A percentile compares a stretch with the other conserved stretches of the same genome.
phyloP scores from a whole-genome alignment of 1,284 basidiomycete species.

The Cryptococcus wingfieldii region DNA sequence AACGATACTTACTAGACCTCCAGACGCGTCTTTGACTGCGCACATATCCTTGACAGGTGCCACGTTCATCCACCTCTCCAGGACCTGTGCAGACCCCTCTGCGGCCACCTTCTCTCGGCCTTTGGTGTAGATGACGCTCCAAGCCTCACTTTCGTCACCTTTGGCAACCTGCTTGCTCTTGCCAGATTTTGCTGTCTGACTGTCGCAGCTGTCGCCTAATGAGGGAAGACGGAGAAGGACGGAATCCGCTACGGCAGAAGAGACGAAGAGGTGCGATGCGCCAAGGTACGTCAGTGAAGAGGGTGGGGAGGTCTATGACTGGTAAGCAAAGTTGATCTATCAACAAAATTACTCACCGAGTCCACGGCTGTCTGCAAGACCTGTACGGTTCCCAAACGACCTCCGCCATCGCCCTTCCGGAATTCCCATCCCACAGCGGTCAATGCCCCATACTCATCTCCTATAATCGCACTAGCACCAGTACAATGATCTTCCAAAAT shows the following conservation, averaged over 20 bases:
- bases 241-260: slow-evolving; percentile 78
- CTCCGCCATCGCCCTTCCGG: slow-evolving; percentile 25
- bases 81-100: slow-evolving; percentile 51
- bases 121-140: slow-evolving; percentile 28
- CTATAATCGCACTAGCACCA: slow-evolving; percentile 60
- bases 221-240: slow-evolving; percentile 59
- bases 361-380: slow-evolving; percentile 68
- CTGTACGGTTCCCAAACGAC: slow-evolving; percentile 41
- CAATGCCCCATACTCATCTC: slow-evolving; percentile 72
- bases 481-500: slow-evolving; percentile 14
- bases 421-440: slow-evolving; percentile 60
- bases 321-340: slow-evolving; percentile 1
- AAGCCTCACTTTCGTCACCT: slow-evolving; percentile 52
- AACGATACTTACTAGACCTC: slow-evolving; percentile 61
- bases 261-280: slow-evolving; percentile 68
- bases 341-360: slow-evolving; percentile 54
- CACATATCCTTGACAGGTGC: slow-evolving; percentile 84
- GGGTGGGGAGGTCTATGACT: slow-evolving; percentile 64
- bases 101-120: not conserved
- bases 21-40: slow-evolving; percentile 68
- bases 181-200: slow-evolving; percentile 39
- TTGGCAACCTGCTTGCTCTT: slow-evolving; percentile 28
- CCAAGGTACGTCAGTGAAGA: slow-evolving; percentile 73
- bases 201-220: slow-evolving; percentile 27
- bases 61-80: slow-evolving; percentile 70